Evolutionary conservation across 73 alveolate species (phyloP).

Genomic region (Uronychia binucleata): DNA sequence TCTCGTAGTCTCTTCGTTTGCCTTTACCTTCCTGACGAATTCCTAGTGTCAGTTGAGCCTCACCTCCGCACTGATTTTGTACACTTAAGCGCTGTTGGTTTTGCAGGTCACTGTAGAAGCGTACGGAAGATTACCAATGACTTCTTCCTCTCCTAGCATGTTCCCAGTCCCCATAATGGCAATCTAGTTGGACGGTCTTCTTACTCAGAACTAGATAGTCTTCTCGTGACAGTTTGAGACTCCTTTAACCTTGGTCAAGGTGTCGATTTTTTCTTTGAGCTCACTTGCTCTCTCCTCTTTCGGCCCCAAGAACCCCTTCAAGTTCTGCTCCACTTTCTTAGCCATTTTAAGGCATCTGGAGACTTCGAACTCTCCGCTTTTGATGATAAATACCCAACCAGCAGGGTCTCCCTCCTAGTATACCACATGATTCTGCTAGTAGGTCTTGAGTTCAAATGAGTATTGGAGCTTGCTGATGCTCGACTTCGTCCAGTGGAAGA

Average conservation of each 20-base stretch:
- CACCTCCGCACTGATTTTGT: conserved; percentile 23
- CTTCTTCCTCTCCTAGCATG: conserved; percentile 40
- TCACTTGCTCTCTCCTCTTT: conserved; percentile 12
- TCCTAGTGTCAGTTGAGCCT: conserved; percentile 12
- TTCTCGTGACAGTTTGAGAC: conserved; percentile 3
- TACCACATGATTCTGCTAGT: conserved; percentile 7
- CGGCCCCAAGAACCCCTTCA: conserved; percentile 4
- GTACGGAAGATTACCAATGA: conserved; percentile 8
- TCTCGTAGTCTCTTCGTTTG: neutral
- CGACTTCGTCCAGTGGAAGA: neutral
- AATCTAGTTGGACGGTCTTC: neutral
- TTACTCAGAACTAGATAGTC: conserved; percentile 4
- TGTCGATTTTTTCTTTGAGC: neutral
- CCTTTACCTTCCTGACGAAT: conserved; percentile 29
- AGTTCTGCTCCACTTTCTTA: neutral
- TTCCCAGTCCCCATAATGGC: conserved; percentile 20
- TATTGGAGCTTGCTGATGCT: conserved; percentile 6
- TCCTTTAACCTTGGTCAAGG: neutral
- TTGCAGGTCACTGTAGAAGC: conserved; percentile 25
- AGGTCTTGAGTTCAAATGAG: conserved; percentile 5
- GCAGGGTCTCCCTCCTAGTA: conserved; percentile 23
- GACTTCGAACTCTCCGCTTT: conserved; percentile 32
- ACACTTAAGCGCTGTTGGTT: neutral
- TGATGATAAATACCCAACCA: conserved; percentile 23
- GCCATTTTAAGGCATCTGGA: neutral